Conservation (phyloP, 768 basidiomycete genomes). For the Boletus insuetus region DNA sequence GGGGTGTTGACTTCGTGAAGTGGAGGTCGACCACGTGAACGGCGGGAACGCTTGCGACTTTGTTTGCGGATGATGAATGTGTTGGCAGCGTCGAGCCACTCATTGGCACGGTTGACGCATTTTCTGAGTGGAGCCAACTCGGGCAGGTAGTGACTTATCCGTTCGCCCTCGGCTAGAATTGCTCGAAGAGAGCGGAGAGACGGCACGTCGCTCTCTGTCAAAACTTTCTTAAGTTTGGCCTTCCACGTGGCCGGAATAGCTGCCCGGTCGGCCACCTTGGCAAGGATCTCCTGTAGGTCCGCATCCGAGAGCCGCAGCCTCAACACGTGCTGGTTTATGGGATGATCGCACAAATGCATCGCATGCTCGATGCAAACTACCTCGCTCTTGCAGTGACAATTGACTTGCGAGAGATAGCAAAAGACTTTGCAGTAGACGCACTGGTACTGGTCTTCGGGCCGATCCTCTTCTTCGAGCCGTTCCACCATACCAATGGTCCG, state of each 20-base stretch:
- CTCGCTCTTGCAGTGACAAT: conserved; percentile 72
- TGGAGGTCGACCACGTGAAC: conserved; percentile 55
- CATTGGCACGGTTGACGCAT: conserved; percentile 77
- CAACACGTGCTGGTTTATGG: conserved; percentile 54
- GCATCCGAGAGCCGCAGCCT: conserved; percentile 81
- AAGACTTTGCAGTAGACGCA: conserved; percentile 91
- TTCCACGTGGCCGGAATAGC: conserved; percentile 75
- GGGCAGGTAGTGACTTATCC: conserved; percentile 69
- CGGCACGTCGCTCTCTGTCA: conserved; percentile 70
- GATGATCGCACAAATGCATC: conserved; percentile 69
- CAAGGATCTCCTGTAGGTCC: conserved; percentile 65
- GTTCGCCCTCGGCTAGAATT: conserved; percentile 85
- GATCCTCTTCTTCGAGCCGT: conserved; percentile 72
- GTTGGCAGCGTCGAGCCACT: conserved; percentile 87
- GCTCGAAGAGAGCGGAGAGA: conserved; percentile 74
- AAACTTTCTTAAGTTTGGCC: conserved; percentile 59
- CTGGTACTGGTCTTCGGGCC: conserved; percentile 92
- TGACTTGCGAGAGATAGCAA: conserved; percentile 92
- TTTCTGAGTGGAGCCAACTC: conserved; percentile 72
- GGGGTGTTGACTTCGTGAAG: conserved; percentile 40
- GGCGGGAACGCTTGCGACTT: conserved; percentile 70
- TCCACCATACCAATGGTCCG: conserved; percentile 63
- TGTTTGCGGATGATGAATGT: conserved; percentile 77
- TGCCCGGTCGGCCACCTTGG: conserved; percentile 68
- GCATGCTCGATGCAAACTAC: conserved; percentile 87